These are phyloP conservation scores for Cocos nucifera DNA, from an alignment of 176 grass and related monocot genomes.

Conservation along the genomic window DNA sequence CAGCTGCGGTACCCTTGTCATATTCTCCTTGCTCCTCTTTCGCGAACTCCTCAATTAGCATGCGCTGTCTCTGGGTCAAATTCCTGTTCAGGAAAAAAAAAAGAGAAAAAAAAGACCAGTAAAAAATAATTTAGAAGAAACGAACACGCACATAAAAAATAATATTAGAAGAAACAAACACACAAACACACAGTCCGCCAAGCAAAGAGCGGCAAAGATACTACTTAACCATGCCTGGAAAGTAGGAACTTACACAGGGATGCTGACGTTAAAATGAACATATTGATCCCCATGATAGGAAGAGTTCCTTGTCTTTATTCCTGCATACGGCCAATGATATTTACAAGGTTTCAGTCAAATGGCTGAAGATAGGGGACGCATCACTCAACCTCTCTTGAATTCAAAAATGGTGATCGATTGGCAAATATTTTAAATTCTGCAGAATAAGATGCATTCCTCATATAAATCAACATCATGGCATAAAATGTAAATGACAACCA, in stretches of 20 bases:
- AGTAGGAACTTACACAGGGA: slow-evolving; percentile 43
- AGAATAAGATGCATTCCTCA: not conserved
- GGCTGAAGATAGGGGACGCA: not conserved
- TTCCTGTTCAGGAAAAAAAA: slow-evolving; percentile 24
- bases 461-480: not conserved
- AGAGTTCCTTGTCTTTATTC: slow-evolving; percentile 68
- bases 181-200: no score
- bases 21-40: slow-evolving; percentile 43
- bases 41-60: slow-evolving; percentile 65
- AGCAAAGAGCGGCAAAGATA: no score
- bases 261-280: slow-evolving; percentile 69
- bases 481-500: not conserved
- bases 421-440: not conserved
- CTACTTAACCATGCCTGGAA: not conserved
- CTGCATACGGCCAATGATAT: slow-evolving; percentile 19
- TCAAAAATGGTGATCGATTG: not conserved
- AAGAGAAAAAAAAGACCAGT: not conserved
- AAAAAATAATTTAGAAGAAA: not conserved
- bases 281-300: slow-evolving; percentile 63
- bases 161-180: no score
- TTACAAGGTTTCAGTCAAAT: not conserved
- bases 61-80: slow-evolving; percentile 51
- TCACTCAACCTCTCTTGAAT: not conserved
- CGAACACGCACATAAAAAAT: no score
- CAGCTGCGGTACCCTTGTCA: slow-evolving; percentile 30